These are phyloP conservation scores for Dothideomycetes sp. DNA, from an alignment of 2,329 filamentous ascomycete species.

Conservation along the genomic window DNA sequence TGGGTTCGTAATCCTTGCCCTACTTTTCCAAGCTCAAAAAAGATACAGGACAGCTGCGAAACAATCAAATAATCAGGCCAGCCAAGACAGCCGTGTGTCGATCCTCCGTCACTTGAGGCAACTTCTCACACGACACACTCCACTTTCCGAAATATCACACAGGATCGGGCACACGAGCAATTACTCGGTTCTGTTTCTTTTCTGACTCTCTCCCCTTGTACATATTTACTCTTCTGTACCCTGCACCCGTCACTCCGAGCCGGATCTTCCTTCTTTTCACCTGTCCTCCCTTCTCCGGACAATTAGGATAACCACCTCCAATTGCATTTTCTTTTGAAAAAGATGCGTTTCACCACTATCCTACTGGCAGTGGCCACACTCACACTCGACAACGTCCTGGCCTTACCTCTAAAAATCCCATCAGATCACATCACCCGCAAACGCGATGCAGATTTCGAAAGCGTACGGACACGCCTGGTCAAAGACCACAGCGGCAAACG, in stretches of 20 bases:
- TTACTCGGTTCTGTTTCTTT: conserved; percentile 1
- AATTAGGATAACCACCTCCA: too few species aligned
- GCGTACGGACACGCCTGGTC: conserved; percentile 32
- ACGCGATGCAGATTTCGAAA: conserved; percentile 35
- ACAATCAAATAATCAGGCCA: too few species aligned
- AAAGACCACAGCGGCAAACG: conserved; percentile 29
- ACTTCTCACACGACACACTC: conserved; percentile 7
- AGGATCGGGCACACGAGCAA: conserved; percentile 9
- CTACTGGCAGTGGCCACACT: conserved; percentile 5
- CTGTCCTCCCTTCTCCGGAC: too few species aligned
- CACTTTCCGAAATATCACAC: conserved; percentile 2
- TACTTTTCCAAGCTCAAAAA: background rate
- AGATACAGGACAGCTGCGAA: conserved; percentile 8
- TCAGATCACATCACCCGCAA: conserved; percentile 15
- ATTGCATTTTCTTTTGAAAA: background rate
- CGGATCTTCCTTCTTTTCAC: too few species aligned
- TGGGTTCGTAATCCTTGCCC: too few species aligned
- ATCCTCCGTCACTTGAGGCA: conserved; percentile 3
- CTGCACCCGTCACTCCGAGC: too few species aligned
- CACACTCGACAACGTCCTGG: background rate
- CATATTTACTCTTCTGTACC: too few species aligned
- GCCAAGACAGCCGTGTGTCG: conserved; percentile 9
- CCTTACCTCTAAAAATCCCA: conserved; percentile 7
- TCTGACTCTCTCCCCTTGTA: background rate
- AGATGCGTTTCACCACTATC: conserved; percentile 4